A percentile compares a stretch with the other conserved stretches of the same genome.
phyloP scores from a whole-genome alignment of 805 yeast genomes.

The Wickerhamiella alocasiicola region DNA sequence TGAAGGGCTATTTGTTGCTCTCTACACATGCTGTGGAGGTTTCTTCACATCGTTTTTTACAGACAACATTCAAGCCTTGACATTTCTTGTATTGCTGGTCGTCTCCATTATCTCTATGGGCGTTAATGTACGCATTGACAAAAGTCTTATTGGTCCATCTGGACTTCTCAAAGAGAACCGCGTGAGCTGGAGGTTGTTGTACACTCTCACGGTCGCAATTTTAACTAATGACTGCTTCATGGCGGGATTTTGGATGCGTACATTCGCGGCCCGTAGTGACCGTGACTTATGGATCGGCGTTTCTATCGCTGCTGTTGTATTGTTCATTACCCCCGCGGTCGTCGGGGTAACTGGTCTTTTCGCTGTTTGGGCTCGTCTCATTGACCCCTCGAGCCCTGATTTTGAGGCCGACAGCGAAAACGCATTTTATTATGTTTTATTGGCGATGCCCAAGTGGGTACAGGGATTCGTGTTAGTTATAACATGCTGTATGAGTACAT shows the following conservation, averaged over 20 bases:
- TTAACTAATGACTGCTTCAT: conserved; percentile 81
- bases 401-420: conserved; percentile 49
- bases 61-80: conserved; percentile 67
- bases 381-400: conserved; percentile 30
- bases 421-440: conserved; percentile 51
- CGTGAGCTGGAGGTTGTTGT: conserved; percentile 84
- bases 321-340: conserved; percentile 50
- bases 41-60: conserved; percentile 80
- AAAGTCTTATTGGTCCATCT: conserved; percentile 48
- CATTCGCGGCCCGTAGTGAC: conserved; percentile 76
- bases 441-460: conserved; percentile 73
- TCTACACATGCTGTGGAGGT: conserved; percentile 82
- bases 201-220: conserved; percentile 75
- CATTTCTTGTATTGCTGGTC: conserved; percentile 53
- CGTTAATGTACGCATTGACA: conserved; percentile 45
- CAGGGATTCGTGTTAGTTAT: conserved; percentile 73
- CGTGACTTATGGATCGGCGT: conserved; percentile 66
- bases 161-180: conserved; percentile 53
- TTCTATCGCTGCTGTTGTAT: conserved; percentile 56
- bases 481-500: conserved; percentile 60
- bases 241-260: conserved; percentile 88
- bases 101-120: conserved; percentile 75
- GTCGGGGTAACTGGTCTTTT: conserved; percentile 75
- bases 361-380: conserved; percentile 80
- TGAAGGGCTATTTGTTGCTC: conserved; percentile 75